These are phyloP conservation scores for Aphanoascus verrucosus DNA, from an alignment of 2,329 filamentous ascomycete genomes.

Conservation along the genomic window DNA sequence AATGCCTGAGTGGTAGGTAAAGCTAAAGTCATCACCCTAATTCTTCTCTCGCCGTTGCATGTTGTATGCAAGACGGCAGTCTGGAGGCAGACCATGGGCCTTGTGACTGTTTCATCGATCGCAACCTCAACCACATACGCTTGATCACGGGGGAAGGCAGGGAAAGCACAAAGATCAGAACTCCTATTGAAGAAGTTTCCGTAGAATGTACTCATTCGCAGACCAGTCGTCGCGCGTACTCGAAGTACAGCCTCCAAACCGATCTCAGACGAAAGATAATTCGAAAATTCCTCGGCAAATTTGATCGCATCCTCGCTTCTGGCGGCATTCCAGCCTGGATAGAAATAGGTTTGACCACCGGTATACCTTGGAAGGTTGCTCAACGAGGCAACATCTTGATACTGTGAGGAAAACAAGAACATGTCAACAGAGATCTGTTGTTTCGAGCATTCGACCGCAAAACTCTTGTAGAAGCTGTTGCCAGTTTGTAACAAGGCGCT, in stretches of 20 bases:
- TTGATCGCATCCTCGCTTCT: constrained; percentile 93
- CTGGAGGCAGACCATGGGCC: constrained; percentile 86
- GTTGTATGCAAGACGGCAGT: constrained; percentile 93
- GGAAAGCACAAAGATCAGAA: constrained; percentile 94
- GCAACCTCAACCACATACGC: constrained; percentile 97
- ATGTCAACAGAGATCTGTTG: constrained; percentile 97
- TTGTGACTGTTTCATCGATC: constrained; percentile 87
- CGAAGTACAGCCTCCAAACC: constrained; percentile 90
- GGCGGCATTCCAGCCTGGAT: constrained; percentile 93
- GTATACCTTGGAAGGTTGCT: constrained; percentile 94
- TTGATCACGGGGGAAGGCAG: constrained; percentile 92
- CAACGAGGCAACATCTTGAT: constrained; percentile 92
- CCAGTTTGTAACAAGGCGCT: constrained; percentile 75
- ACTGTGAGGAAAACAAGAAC: constrained; percentile 92
- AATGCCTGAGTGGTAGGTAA: constrained; percentile 86
- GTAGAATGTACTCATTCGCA: constrained; percentile 96
- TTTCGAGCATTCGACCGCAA: constrained; percentile 97
- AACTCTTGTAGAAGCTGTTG: constrained; percentile 97
- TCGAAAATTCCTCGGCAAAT: constrained; percentile 91
- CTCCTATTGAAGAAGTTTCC: constrained; percentile 99
- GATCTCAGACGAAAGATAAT: constrained; percentile 93
- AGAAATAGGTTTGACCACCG: constrained; percentile 96
- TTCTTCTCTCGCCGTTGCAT: constrained; percentile 91
- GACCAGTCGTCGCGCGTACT: constrained; percentile 84
- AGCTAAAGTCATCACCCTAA: constrained; percentile 84